Percentiles rank a stretch among this genome's conserved stretches.
These are phyloP conservation scores for Botrytis pseudocinerea DNA, from an alignment of 2,329 filamentous ascomycete species.

Conservation along the genomic window DNA sequence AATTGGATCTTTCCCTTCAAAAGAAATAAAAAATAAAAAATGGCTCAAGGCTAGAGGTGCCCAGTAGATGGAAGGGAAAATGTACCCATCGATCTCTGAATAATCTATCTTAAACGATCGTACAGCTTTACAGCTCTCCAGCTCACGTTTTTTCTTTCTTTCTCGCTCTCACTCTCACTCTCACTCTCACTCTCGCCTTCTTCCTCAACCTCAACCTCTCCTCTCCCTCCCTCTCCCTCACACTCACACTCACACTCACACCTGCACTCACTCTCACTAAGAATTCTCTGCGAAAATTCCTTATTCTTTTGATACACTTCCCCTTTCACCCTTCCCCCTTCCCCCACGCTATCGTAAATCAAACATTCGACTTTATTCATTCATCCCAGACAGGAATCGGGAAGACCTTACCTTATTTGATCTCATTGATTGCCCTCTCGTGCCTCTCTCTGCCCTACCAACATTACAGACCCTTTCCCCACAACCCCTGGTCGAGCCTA, in stretches of 20 bases:
- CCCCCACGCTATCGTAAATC: background rate
- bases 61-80: background rate
- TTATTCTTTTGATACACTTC: slow-evolving; percentile 7
- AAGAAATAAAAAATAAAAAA: background rate
- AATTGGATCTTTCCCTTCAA: slow-evolving; percentile 1
- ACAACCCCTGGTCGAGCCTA: slow-evolving; percentile 8
- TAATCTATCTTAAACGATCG: background rate
- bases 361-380: background rate
- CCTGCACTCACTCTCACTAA: background rate
- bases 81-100: slow-evolving; percentile 7
- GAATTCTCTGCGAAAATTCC: slow-evolving; percentile 11
- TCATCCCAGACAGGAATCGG: slow-evolving; percentile 15
- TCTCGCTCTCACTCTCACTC: background rate
- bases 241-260: too few relatives aligned
- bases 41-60: background rate
- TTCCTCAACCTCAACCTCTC: too few relatives aligned
- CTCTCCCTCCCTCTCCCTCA: too few relatives aligned
- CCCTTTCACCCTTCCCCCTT: too few relatives aligned
- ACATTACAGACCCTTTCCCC: slow-evolving; percentile 13
- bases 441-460: slow-evolving; percentile 16
- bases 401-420: background rate
- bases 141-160: background rate
- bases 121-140: background rate
- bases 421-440: background rate
- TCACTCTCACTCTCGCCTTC: background rate